Conservation (phyloP, 495 filamentous ascomycete genomes). For the Aspergillus bridgeri region DNA sequence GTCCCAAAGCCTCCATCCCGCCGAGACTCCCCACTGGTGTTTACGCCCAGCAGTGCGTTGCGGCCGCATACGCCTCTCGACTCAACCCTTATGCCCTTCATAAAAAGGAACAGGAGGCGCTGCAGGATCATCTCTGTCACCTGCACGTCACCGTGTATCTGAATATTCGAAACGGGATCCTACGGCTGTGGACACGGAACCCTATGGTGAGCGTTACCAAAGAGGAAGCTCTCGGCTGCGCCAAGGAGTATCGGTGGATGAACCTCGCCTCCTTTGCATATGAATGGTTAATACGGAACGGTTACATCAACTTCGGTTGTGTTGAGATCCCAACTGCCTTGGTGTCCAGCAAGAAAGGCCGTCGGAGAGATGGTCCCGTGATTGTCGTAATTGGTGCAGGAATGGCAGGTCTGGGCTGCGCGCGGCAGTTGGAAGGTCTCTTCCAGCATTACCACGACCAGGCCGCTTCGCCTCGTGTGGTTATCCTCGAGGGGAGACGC, state of each 20-base stretch:
- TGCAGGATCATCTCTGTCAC: conserved; percentile 78
- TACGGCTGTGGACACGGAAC: conserved; percentile 88
- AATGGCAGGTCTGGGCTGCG: conserved; percentile 87
- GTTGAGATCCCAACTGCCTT: conserved; percentile 56
- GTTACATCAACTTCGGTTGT: conserved; percentile 97
- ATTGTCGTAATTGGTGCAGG: conserved; percentile 92
- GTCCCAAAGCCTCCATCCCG: conserved; percentile 78
- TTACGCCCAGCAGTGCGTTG: conserved; percentile 83
- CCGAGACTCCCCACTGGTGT: conserved; percentile 64
- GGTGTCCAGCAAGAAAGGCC: conserved; percentile 39
- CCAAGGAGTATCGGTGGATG: conserved; percentile 87
- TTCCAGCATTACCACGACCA: conserved; percentile 70
- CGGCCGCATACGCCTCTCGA: conserved; percentile 83
- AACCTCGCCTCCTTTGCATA: conserved; percentile 83
- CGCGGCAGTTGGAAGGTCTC: conserved; percentile 82
- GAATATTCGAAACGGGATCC: conserved; percentile 93
- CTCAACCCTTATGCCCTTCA: conserved; percentile 88
- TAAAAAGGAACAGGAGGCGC: conserved; percentile 73
- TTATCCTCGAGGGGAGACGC: conserved; percentile 83
- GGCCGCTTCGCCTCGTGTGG: conserved; percentile 65
- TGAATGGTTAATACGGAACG: conserved; percentile 85
- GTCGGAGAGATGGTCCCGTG: conserved; percentile 52
- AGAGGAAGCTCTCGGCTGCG: conserved; percentile 90
- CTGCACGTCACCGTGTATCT: conserved; percentile 93
- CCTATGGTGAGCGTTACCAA: conserved; percentile 80